phyloP scores from a whole-genome alignment of 257 asterid species.

The Gentiana dahurica region DNA sequence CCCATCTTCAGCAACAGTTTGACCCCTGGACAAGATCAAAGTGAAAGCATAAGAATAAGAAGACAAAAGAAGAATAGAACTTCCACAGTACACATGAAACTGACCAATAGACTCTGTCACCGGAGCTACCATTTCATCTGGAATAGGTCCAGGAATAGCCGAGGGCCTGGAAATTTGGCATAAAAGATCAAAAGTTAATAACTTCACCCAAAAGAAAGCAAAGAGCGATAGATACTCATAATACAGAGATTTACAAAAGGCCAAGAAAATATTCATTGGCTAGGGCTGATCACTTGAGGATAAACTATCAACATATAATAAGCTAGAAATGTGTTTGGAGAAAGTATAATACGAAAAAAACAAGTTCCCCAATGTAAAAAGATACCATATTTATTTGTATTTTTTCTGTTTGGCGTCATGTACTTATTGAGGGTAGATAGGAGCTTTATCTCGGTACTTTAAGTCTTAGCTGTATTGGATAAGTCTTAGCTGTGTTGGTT shows the following conservation, averaged over 20 bases:
- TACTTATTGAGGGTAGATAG: not conserved
- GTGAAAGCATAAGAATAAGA: conserved; percentile 4
- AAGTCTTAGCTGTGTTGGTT: too few relatives aligned
- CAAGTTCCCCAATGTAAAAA: too few relatives aligned
- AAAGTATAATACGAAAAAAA: too few relatives aligned
- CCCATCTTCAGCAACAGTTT: conserved; percentile 90
- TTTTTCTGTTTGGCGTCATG: not conserved
- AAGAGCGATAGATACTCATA: too few relatives aligned
- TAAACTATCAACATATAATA: too few relatives aligned
- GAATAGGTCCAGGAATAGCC: conserved; percentile 89
- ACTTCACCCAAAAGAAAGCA: too few relatives aligned
- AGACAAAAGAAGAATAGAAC: conserved; percentile 1
- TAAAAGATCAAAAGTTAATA: conserved; percentile 4
- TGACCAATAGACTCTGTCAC: conserved; percentile 77
- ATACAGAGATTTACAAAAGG: conserved; percentile 2
- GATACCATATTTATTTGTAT: too few relatives aligned
- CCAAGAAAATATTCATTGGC: too few relatives aligned
- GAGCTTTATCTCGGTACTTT: too few relatives aligned
- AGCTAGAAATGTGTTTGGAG: too few relatives aligned
- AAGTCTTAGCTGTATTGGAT: too few relatives aligned
- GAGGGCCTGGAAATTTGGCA: conserved; percentile 51
- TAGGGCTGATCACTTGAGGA: too few relatives aligned
- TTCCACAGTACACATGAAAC: conserved; percentile 15
- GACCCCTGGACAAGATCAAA: conserved; percentile 44
- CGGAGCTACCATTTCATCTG: conserved; percentile 79